Evolutionary conservation across 176 grass and related monocot species (phyloP).

Genomic region (Musa beccarii): DNA sequence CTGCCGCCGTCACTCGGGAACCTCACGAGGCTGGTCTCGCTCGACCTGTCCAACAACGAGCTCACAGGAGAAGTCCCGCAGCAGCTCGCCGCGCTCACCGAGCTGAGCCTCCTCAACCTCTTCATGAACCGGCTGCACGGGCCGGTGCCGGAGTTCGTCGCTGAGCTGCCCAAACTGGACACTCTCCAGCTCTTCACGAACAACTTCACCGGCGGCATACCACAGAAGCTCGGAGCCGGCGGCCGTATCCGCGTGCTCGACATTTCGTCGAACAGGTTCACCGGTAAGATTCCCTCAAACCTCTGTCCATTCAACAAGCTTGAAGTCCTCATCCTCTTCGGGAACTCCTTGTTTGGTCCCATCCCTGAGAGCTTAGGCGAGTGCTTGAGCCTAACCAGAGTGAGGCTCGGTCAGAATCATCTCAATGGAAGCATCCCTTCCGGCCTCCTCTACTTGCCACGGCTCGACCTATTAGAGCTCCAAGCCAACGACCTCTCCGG

Average conservation of each 20-base stretch:
- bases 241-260: slow-evolving; percentile 52
- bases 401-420: slow-evolving; percentile 89
- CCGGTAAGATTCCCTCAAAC: slow-evolving; percentile 54
- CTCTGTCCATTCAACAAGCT: slow-evolving; percentile 55
- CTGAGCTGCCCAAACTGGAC: slow-evolving; percentile 46
- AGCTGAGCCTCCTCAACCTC: slow-evolving; percentile 67
- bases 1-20: slow-evolving; percentile 65
- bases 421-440: slow-evolving; percentile 85
- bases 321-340: slow-evolving; percentile 63
- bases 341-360: slow-evolving; percentile 85
- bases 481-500: slow-evolving; percentile 91
- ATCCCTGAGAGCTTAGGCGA: slow-evolving; percentile 54
- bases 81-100: slow-evolving; percentile 38
- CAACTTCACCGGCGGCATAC: slow-evolving; percentile 83
- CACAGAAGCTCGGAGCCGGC: slow-evolving; percentile 35
- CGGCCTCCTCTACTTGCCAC: slow-evolving; percentile 71
- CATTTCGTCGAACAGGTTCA: slow-evolving; percentile 72
- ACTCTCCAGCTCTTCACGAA: slow-evolving; percentile 98
- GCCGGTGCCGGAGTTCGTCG: slow-evolving; percentile 61
- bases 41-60: slow-evolving; percentile 97
- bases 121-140: slow-evolving; percentile 90
- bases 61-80: slow-evolving; percentile 67
- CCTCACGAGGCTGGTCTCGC: slow-evolving; percentile 40
- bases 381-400: slow-evolving; percentile 64
- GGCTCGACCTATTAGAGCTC: slow-evolving; percentile 76